Evolutionary conservation across 768 basidiomycete species (phyloP), one percentile per base, ranked within the genome.

Genomic region (Tricholoma terreum): DNA sequence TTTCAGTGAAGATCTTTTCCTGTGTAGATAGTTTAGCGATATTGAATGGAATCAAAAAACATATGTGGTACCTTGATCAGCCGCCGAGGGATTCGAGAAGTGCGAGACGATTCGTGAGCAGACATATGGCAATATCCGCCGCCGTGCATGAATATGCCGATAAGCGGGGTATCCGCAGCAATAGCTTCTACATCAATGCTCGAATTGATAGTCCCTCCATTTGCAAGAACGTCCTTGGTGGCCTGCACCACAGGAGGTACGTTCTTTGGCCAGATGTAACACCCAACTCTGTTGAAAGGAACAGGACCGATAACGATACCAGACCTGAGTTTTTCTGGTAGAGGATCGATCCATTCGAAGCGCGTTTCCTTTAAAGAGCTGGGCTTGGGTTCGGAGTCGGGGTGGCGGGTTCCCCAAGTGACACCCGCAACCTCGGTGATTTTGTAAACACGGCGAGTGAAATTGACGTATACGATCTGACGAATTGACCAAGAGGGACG

Each of bases 101-200:
- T 80, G 19, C 75, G 62, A 34, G 77, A 70, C 7, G 65, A 68
- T 63, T 83, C 82, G 54, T 82, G 80, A 0, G 80, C 82, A 21
- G 81, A 82, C 79, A 82, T 81, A 58, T 83, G 82, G 60, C 78
- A 81, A 56, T 81, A 83, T 12, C 80, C 82, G 17, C 82, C 81
- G 19, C 82, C 81, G 51, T 83, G 82, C 66, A 82, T 71, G 67
- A 79, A 83, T 14, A 82, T 71, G 2, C 80, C 80, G 34, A 82
- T 71, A 33, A 79, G 43, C 5, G 75, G 72, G 2, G 65, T 63
- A 19, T 71, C 64, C 5, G 63, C 67, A 6, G 62, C 64, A 15
- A 58, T 63, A 7, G 56, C 55, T 55, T 67, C 67, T 24, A 74
- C 58, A 54, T 74, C 66, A 14, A 65, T 11, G 27, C 36, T 31